These are phyloP conservation scores for Podospora bellae-mahoneyi DNA, from an alignment of 495 filamentous ascomycete genomes.

Conservation along the genomic window DNA sequence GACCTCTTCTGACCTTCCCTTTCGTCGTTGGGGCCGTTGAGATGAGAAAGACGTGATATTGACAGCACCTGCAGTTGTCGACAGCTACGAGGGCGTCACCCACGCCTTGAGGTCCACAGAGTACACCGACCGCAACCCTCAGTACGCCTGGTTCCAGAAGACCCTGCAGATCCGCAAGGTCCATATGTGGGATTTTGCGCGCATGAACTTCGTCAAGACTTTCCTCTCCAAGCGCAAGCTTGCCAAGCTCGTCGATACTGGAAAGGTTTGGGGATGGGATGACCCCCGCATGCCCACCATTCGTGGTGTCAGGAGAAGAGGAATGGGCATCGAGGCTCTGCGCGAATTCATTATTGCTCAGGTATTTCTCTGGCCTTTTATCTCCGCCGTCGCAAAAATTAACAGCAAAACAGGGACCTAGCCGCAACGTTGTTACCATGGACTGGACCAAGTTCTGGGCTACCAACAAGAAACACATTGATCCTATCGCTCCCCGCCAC, in stretches of 20 bases:
- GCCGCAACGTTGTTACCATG: constrained; percentile 48
- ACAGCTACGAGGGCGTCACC: constrained; percentile 87
- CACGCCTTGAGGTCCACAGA: constrained; percentile 94
- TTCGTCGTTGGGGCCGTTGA: too few species aligned
- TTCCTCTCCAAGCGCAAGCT: constrained; percentile 83
- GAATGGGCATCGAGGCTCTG: constrained; percentile 85
- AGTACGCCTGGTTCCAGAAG: constrained; percentile 95
- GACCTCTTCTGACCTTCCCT: constrained; percentile 55
- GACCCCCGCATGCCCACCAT: constrained; percentile 95
- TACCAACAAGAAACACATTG: constrained; percentile 92
- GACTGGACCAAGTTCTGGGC: constrained; percentile 94
- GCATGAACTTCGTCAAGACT: constrained; percentile 82
- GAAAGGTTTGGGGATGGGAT: constrained; percentile 88
- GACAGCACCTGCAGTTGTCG: constrained; percentile 71
- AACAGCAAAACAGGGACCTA: not conserved
- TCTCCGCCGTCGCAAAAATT: not conserved
- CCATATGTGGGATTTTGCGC: constrained; percentile 95
- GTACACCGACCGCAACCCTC: constrained; percentile 94
- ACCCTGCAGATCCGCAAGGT: constrained; percentile 80
- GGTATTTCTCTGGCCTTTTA: constrained; percentile 54
- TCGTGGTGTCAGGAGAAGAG: constrained; percentile 80
- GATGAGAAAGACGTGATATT: too few species aligned
- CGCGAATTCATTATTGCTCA: constrained; percentile 92
- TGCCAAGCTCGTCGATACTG: constrained; percentile 83
- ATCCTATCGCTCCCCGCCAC: constrained; percentile 80